Conservation (phyloP, 345 rosid genomes). For the Trapa bicornis region DNA sequence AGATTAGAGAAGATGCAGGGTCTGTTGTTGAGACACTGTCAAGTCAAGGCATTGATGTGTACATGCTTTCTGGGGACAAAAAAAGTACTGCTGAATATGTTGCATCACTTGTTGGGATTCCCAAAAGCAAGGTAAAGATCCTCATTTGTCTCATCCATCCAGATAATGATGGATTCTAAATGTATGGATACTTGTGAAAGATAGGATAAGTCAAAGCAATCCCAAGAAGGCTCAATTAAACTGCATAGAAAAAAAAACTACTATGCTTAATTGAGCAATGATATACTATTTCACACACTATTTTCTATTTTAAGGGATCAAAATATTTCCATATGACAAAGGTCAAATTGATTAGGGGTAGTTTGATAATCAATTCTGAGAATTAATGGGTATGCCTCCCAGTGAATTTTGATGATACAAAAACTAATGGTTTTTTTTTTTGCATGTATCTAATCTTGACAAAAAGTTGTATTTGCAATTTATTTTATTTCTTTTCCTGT, state of each 20-base stretch:
- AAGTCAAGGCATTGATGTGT: slow-evolving; percentile 58
- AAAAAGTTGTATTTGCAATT: background rate
- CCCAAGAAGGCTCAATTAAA: background rate
- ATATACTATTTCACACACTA: background rate
- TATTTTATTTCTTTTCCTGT: background rate
- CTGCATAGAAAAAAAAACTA: background rate
- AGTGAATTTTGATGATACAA: background rate
- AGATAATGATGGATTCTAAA: background rate
- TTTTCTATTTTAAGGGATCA: background rate
- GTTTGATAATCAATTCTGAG: background rate
- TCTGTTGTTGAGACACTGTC: slow-evolving; percentile 56
- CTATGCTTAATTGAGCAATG: background rate
- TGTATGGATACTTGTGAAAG: background rate
- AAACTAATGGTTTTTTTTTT: background rate
- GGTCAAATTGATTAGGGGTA: background rate
- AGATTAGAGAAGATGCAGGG: slow-evolving; percentile 80
- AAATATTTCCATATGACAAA: background rate
- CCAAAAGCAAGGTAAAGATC: slow-evolving; percentile 50
- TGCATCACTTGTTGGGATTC: slow-evolving; percentile 81
- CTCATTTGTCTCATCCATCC: background rate
- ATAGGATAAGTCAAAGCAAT: background rate
- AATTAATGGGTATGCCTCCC: background rate
- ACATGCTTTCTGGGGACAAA: slow-evolving; percentile 95
- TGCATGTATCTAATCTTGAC: background rate
- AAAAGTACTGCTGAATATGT: slow-evolving; percentile 69